Conservation (phyloP, 1,284 basidiomycete genomes). For the Termitomyces sp. region DNA sequence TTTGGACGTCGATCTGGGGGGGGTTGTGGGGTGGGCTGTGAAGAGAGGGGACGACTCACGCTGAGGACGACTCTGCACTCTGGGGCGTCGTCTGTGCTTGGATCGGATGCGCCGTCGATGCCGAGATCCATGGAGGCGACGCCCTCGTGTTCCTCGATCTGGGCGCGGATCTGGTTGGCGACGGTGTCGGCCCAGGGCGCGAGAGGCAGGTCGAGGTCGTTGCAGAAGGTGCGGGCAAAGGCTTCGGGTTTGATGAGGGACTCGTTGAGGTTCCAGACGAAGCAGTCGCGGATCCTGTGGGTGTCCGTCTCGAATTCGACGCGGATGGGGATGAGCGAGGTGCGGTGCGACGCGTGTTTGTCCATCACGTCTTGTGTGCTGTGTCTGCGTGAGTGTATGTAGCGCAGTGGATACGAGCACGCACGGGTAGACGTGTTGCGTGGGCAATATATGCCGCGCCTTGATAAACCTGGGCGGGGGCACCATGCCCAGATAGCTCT, state of each 20-base stretch:
- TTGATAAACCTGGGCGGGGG: constrained; percentile 80
- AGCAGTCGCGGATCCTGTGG: constrained; percentile 89
- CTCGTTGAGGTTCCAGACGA: constrained; percentile 94
- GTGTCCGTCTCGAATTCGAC: constrained; percentile 94
- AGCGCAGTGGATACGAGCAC: constrained; percentile 22
- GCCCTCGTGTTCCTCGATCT: constrained; percentile 84
- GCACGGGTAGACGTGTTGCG: constrained; percentile 66
- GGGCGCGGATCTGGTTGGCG: constrained; percentile 82
- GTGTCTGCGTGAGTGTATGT: not conserved
- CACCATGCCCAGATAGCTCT: constrained; percentile 85
- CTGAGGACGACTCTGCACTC: constrained; percentile 90
- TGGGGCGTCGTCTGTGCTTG: constrained; percentile 57
- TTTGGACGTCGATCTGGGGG: constrained; percentile 94
- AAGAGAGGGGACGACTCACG: constrained; percentile 50
- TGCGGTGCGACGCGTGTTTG: constrained; percentile 56
- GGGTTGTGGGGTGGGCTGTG: not conserved
- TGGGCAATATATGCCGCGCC: constrained; percentile 50
- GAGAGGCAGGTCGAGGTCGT: constrained; percentile 77
- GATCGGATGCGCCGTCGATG: constrained; percentile 56
- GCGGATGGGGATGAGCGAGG: constrained; percentile 84
- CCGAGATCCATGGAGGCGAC: constrained; percentile 75
- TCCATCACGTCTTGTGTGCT: constrained; percentile 68
- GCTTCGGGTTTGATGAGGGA: constrained; percentile 73
- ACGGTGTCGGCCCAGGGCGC: constrained; percentile 72
- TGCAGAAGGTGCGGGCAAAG: constrained; percentile 84